Conservation (phyloP, 2,329 filamentous ascomycete species). For the Drechmeria coniospora region DNA sequence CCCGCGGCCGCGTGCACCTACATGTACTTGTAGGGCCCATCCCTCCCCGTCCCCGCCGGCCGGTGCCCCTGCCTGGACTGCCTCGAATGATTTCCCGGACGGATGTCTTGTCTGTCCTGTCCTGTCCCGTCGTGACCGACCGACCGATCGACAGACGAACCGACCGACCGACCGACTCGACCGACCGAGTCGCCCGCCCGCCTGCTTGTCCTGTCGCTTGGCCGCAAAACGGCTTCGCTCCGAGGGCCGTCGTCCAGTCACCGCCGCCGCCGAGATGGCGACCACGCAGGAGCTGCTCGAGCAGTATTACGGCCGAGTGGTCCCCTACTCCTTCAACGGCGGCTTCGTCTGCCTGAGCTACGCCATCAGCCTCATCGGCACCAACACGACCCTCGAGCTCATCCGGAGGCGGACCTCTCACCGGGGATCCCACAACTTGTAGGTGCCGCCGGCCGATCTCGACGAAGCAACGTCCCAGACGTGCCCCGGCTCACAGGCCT, state of each 20-base stretch:
- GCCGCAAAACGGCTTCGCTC: background rate
- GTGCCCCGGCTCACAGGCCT: background rate
- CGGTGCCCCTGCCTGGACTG: no score
- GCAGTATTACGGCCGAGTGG: slow-evolving; percentile 27
- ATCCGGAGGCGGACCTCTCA: slow-evolving; percentile 61
- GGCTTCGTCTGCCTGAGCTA: slow-evolving; percentile 60
- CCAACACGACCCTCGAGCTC: slow-evolving; percentile 65
- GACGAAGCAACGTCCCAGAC: background rate
- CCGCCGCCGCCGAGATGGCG: slow-evolving; percentile 1
- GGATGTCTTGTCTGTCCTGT: background rate
- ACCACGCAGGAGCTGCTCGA: slow-evolving; percentile 15
- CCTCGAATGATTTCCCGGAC: no score
- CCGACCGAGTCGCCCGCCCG: background rate
- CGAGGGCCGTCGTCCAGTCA: background rate
- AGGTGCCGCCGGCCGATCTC: slow-evolving; percentile 10
- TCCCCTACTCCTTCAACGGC: slow-evolving; percentile 34
- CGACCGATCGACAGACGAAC: background rate
- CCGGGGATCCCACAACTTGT: slow-evolving; percentile 56
- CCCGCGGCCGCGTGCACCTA: no score
- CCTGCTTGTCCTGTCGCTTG: background rate
- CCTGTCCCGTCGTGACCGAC: background rate
- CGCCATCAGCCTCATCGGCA: slow-evolving; percentile 62
- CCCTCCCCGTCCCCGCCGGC: no score
- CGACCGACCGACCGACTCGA: background rate
- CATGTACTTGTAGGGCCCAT: no score